A percentile compares a stretch with the other conserved stretches of the same genome.
phyloP scores from a whole-genome alignment of 192 early-diverging fungal species.

The Coemansia sp. region DNA sequence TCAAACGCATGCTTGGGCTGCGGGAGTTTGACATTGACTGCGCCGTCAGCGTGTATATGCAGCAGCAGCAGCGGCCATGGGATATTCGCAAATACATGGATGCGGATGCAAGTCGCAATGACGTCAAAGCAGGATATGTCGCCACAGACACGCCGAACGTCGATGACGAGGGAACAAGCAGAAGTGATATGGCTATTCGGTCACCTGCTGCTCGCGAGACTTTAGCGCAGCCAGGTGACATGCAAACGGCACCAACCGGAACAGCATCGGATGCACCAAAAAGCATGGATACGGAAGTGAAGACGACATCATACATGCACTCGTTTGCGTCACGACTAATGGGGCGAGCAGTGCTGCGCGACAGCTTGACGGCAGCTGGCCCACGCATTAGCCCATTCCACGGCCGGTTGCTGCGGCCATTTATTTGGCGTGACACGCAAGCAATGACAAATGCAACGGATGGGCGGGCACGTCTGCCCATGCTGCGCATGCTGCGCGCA shows the following conservation, averaged over 20 bases:
- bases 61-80: slow-evolving; percentile 30
- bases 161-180: not conserved
- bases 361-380: slow-evolving; percentile 59
- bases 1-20: slow-evolving; percentile 65
- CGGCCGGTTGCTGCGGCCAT: slow-evolving; percentile 74
- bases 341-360: slow-evolving; percentile 58
- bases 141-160: not conserved
- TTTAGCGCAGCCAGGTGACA: not conserved
- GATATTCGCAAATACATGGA: not conserved
- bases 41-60: slow-evolving; percentile 31
- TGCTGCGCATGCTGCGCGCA: slow-evolving; percentile 29
- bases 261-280: not conserved
- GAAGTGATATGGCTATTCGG: not conserved
- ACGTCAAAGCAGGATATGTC: not conserved
- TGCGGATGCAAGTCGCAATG: not conserved
- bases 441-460: slow-evolving; percentile 22
- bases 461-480: slow-evolving; percentile 40
- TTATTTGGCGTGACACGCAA: slow-evolving; percentile 73
- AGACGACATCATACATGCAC: slow-evolving; percentile 61
- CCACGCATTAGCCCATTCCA: slow-evolving; percentile 68
- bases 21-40: slow-evolving; percentile 69
- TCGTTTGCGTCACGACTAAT: slow-evolving; percentile 76
- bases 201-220: not conserved
- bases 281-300: not conserved
- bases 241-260: not conserved